phyloP scores from a whole-genome alignment of 805 yeast genomes.

The Metschnikowia drakensbergensis region DNA sequence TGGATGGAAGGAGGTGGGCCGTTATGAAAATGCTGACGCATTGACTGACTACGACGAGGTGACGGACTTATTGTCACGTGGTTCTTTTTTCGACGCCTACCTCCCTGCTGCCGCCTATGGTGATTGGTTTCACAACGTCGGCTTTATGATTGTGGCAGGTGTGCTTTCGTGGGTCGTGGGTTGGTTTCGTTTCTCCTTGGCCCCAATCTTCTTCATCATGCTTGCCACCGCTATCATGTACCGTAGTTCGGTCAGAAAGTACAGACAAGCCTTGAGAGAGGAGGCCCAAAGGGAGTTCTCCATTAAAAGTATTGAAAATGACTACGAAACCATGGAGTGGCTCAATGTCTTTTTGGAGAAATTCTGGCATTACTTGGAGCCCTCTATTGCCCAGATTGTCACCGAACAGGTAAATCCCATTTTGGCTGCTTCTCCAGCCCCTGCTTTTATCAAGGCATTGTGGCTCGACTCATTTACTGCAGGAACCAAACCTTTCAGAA shows the following conservation, averaged over 20 bases:
- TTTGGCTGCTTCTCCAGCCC: constrained; percentile 71
- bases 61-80: constrained; percentile 62
- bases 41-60: constrained; percentile 67
- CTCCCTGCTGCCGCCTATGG: constrained; percentile 79
- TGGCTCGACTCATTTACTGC: constrained; percentile 87
- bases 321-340: constrained; percentile 96
- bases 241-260: constrained; percentile 77
- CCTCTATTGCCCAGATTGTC: constrained; percentile 80
- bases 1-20: constrained; percentile 95
- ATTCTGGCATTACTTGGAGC: constrained; percentile 90
- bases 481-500: constrained; percentile 94
- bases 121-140: constrained; percentile 96
- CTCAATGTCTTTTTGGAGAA: constrained; percentile 81
- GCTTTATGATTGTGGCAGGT: constrained; percentile 61
- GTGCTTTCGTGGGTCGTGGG: constrained; percentile 77
- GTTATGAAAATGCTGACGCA: constrained; percentile 70
- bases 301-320: constrained; percentile 75
- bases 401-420: constrained; percentile 82
- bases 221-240: constrained; percentile 63
- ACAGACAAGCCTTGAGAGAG: constrained; percentile 71
- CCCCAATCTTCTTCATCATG: constrained; percentile 74
- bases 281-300: constrained; percentile 84
- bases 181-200: constrained; percentile 67
- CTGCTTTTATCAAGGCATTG: constrained; percentile 76
- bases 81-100: constrained; percentile 71